phyloP scores from a whole-genome alignment of 2,329 filamentous ascomycete species.

The Chaetomium strumarium region DNA sequence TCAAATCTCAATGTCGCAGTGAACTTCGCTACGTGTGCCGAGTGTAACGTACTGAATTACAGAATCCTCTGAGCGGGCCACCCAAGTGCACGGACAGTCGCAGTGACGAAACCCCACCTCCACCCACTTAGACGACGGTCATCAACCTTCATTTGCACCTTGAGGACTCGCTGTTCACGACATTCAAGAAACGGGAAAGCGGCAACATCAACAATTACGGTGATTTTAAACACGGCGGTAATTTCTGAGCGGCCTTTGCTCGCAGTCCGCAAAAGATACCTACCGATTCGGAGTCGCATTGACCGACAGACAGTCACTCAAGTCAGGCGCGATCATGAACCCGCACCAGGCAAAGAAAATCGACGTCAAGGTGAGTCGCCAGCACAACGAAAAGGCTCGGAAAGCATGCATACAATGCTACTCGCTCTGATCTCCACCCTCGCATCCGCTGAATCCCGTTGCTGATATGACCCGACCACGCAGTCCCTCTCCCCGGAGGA shows the following conservation, averaged over 20 bases:
- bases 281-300: background rate
- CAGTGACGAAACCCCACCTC: slow-evolving; percentile 10
- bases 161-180: slow-evolving; percentile 6
- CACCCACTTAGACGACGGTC: slow-evolving; percentile 4
- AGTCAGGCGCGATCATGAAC: slow-evolving; percentile 59
- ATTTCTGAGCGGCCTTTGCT: background rate
- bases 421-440: background rate
- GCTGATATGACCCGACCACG: slow-evolving; percentile 6
- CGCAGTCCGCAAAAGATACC: background rate
- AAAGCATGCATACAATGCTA: background rate
- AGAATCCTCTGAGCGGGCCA: background rate
- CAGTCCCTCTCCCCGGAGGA: slow-evolving; percentile 91
- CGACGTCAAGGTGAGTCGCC: slow-evolving; percentile 75
- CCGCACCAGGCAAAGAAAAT: slow-evolving; percentile 98
- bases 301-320: background rate
- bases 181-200: background rate
- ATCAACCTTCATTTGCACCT: slow-evolving; percentile 12
- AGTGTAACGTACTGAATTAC: slow-evolving; percentile 2
- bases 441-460: background rate
- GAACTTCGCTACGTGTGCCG: background rate
- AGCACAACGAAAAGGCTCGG: background rate
- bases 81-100: background rate
- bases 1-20: no score
- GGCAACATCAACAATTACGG: background rate
- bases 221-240: background rate